Percentiles rank a stretch among this genome's conserved stretches.
Conservation (phyloP, 2,329 filamentous ascomycete genomes). For the Pyricularia sp. region DNA sequence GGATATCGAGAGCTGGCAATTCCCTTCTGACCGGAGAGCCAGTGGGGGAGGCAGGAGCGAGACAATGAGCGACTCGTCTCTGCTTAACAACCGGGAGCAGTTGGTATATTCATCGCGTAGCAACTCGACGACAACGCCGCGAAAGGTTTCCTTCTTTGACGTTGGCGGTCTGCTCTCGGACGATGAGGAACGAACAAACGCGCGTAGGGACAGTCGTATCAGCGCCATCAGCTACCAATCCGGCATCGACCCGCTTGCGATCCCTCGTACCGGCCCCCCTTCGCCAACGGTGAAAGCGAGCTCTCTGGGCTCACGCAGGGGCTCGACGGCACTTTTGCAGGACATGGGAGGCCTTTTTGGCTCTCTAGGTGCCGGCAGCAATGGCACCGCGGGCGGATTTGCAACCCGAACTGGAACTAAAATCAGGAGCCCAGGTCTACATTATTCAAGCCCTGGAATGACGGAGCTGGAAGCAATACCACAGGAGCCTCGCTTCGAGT, state of each 20-base stretch:
- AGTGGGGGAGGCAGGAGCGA: constrained; percentile 19
- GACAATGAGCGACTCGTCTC: constrained; percentile 24
- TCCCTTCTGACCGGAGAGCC: constrained; percentile 25
- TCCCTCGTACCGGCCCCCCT: constrained; percentile 22
- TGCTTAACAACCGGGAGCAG: constrained; percentile 25
- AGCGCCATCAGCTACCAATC: constrained; percentile 21
- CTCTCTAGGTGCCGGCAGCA: constrained; percentile 18
- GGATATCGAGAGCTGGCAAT: constrained; percentile 37
- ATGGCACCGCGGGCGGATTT: background rate
- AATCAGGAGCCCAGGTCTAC: background rate
- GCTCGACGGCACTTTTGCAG: constrained; percentile 48
- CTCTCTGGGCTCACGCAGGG: constrained; percentile 35
- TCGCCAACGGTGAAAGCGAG: constrained; percentile 34
- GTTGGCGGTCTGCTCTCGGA: constrained; percentile 64
- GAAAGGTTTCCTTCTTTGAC: constrained; percentile 73
- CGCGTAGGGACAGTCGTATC: constrained; percentile 30
- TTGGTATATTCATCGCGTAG: constrained; percentile 22
- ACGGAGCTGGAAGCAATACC: constrained; percentile 39
- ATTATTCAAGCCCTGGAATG: constrained; percentile 13
- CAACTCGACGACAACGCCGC: constrained; percentile 34
- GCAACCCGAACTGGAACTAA: background rate
- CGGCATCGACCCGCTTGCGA: constrained; percentile 13
- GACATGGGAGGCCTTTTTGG: constrained; percentile 46
- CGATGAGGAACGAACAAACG: constrained; percentile 13
- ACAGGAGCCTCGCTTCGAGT: constrained; percentile 12